phyloP scores from a whole-genome alignment of 2,329 filamentous ascomycete genomes.

The Xylaria sp. region DNA sequence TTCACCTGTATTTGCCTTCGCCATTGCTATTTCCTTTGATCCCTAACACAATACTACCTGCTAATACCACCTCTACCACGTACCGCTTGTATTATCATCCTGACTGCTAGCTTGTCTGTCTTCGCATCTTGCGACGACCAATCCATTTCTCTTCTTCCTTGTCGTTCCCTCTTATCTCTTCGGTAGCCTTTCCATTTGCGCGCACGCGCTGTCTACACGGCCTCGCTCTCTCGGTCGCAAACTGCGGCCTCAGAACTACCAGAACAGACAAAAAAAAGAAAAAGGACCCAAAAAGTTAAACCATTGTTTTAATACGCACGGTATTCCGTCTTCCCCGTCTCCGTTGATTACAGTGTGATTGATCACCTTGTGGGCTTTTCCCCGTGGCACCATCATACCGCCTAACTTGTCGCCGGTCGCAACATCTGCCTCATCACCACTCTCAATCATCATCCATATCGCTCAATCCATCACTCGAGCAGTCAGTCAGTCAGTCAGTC shows the following conservation, averaged over 20 bases:
- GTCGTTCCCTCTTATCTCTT: constrained; percentile 24
- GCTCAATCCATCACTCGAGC: constrained; percentile 22
- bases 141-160: constrained; percentile 26
- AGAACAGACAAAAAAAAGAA: neutral
- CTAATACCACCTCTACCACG: constrained; percentile 30
- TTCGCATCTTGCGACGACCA: constrained; percentile 41
- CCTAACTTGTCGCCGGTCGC: constrained; percentile 35
- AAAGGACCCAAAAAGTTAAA: constrained; percentile 13
- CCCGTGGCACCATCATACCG: constrained; percentile 24
- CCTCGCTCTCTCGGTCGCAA: constrained; percentile 23
- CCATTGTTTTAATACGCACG: constrained; percentile 31
- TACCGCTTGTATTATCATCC: constrained; percentile 35
- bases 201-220: constrained; percentile 18
- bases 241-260: constrained; percentile 10
- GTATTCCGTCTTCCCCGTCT: constrained; percentile 23
- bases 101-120: constrained; percentile 34
- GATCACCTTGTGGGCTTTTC: constrained; percentile 27
- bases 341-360: constrained; percentile 31
- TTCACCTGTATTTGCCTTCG: constrained; percentile 12
- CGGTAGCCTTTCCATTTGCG: constrained; percentile 4
- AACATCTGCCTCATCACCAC: constrained; percentile 15
- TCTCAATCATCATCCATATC: neutral
- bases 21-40: constrained; percentile 8
- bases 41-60: constrained; percentile 9
- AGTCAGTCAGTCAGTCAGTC: constrained; percentile 16